A percentile compares a stretch with the other conserved stretches of the same genome.
Conservation (phyloP, 257 asterid genomes). For the Capsicum pubescens region DNA sequence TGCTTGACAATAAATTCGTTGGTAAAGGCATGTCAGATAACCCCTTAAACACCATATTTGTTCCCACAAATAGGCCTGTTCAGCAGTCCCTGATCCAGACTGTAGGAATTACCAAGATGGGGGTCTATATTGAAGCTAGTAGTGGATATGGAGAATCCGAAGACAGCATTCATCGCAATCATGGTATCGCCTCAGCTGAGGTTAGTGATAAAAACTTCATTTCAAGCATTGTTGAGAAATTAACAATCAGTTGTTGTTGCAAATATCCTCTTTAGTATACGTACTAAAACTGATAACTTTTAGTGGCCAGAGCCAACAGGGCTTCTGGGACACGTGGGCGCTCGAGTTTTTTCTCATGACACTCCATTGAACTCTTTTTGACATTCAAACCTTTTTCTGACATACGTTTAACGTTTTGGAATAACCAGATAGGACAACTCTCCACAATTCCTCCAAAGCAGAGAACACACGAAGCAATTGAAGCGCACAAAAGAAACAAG, state of each 20-base stretch:
- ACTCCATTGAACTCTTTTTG: background rate
- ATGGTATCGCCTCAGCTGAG: slow-evolving; percentile 95
- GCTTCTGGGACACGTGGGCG: background rate
- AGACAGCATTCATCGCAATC: slow-evolving; percentile 76
- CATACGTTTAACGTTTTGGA: background rate
- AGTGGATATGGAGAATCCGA: slow-evolving; percentile 82
- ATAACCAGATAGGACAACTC: slow-evolving; percentile 72
- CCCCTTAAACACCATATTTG: slow-evolving; percentile 55
- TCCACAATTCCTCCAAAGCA: slow-evolving; percentile 72
- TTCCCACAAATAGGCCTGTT: slow-evolving; percentile 46
- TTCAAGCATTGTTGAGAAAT: background rate
- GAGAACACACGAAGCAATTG: slow-evolving; percentile 58
- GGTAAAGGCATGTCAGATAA: slow-evolving; percentile 58
- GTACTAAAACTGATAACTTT: background rate
- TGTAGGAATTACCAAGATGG: slow-evolving; percentile 57
- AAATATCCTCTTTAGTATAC: background rate
- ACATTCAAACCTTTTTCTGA: background rate
- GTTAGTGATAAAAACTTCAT: slow-evolving; percentile 39
- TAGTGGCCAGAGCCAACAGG: background rate
- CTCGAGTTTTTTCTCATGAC: background rate
- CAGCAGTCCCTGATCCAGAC: slow-evolving; percentile 53
- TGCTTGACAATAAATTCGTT: slow-evolving; percentile 43
- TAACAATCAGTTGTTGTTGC: background rate
- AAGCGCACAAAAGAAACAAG: slow-evolving; percentile 49
- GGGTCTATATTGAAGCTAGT: slow-evolving; percentile 70